Base-by-base conservation (phyloP, 1,284 basidiomycete genomes). In the Irpex rosettiformis region DNA sequence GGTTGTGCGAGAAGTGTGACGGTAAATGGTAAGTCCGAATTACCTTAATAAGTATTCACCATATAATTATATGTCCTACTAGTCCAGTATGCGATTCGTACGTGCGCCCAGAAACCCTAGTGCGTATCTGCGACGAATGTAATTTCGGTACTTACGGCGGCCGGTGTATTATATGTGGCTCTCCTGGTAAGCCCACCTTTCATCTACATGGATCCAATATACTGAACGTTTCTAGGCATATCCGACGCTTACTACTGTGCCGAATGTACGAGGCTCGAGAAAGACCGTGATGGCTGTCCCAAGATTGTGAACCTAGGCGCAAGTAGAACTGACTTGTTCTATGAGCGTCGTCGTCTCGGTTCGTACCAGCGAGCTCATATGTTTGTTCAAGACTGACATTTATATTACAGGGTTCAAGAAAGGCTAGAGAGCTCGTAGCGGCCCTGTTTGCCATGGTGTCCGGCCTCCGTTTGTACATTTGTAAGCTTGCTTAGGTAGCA, bases 1-100 rank as follows among this genome's bases (percentile, higher is more conserved):
- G 97, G 67, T 82, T 98, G 55, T 99, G 97, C 75, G 97, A 99
- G 76, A 98, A 98, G 74, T 98, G 96, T 70, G 97, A 99, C 72
- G 97, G 97, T 55, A 98, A 98, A 85, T 99, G 96, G 96, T 96
- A 66, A 65, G 87, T 73, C 27, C n/a, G 30, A 24, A 54, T 33
- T 25, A 18, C 13, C 18, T 52, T 29, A 4, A 48, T 13, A 37
- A 27, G 33, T 4, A 48, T 51, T 18, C 10, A 11, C 13, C 22
- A 61, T 27, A 56, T 33, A 10, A 42, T 30, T 24, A 24, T 53
- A 48, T n/a, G 45, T 11, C 58, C 7, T n/a, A 40, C n/a, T 40
- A 98, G 96, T 73, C 97, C 97, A 8, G 93, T 99, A 58, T 99
- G 97, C 77, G 97, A 99, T 78, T 99, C 96, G 59, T 98, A 98